Conservation (phyloP, 495 filamentous ascomycete species). For the Talaromyces adpressus region DNA sequence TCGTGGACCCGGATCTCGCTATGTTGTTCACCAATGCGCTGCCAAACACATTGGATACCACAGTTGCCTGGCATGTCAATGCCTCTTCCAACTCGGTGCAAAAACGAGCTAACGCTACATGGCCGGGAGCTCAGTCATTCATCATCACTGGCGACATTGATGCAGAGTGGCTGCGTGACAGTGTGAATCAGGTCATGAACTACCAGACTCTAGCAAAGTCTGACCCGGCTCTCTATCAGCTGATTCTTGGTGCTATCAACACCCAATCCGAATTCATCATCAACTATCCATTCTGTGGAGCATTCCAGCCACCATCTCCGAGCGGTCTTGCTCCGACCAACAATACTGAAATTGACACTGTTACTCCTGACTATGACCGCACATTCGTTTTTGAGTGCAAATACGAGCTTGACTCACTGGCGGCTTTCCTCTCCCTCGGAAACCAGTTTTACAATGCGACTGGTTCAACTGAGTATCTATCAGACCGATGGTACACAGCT, state of each 20-base stretch:
- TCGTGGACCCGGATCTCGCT: constrained; percentile 84
- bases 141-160: constrained; percentile 99
- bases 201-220: constrained; percentile 81
- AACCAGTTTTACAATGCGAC: constrained; percentile 84
- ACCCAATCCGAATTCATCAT: constrained; percentile 95
- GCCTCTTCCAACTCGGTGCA: constrained; percentile 27
- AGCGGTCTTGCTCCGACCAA: constrained; percentile 60
- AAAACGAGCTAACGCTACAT: constrained; percentile 45
- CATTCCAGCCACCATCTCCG: constrained; percentile 88
- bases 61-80: constrained; percentile 69
- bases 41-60: constrained; percentile 91
- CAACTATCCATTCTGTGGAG: constrained; percentile 93
- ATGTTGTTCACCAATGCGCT: constrained; percentile 96
- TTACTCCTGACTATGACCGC: constrained; percentile 81
- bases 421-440: constrained; percentile 77
- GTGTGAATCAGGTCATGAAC: constrained; percentile 87
- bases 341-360: constrained; percentile 73
- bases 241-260: constrained; percentile 93
- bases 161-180: constrained; percentile 96
- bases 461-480: constrained; percentile 69
- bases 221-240: constrained; percentile 62
- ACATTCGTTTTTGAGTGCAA: constrained; percentile 94
- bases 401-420: constrained; percentile 95
- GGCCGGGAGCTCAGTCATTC: constrained; percentile 84
- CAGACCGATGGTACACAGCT: constrained; percentile 70